Evolutionary conservation across 805 yeast genomes (phyloP), one percentile per base, ranked within the genome.

Genomic region (Aciculoconidium aculeatum): DNA sequence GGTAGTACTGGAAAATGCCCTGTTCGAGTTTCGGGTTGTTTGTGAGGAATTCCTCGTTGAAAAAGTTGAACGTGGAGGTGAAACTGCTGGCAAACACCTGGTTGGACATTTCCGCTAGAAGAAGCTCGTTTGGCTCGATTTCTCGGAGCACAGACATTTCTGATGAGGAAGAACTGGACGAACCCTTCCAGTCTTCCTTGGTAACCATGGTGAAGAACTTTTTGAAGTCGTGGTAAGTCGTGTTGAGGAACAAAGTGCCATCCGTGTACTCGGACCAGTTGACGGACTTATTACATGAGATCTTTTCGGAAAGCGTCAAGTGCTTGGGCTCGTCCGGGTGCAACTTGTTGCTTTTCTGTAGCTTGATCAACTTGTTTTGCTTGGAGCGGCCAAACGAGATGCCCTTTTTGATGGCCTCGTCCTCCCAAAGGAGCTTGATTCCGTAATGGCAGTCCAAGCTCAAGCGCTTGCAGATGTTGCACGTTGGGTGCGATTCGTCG

Each of bases 371-470:
- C 17, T 35, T 31, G 19, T 32, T 30, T 9, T 44, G 40, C 11
- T 44, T 36, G 0, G 65, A 58, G 13, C 67, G 37, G 1, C 67
- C 66, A 39, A 61, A 59, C 1, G 63, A 42, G 6, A 58, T 47
- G 0, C 65, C 65, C 28, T 47, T 36, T 17, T 49, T 38, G 2
- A 38, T 15, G 4, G 64, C 65, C 9, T 61, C 66, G 17, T 61
- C 64, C 24, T 60, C 65, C 65, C 64, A 61, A 0, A 43, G 37
- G 5, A 49, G 36, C 6, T 20, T 37, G 15, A 42, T 12, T 4
- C 38, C 41, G 24, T 45, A 53, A 17, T 12, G 32, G 27, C 52
- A 53, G 2, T 28, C 23, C 4, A 52, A 23, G 1, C 38, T 34
- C 18, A 51, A 32, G 26, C 54, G 41, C 5, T 10, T n/a, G 32